These are phyloP conservation scores for Colletotrichum godetiae DNA, from an alignment of 2,329 filamentous ascomycete species.

Conservation along the genomic window DNA sequence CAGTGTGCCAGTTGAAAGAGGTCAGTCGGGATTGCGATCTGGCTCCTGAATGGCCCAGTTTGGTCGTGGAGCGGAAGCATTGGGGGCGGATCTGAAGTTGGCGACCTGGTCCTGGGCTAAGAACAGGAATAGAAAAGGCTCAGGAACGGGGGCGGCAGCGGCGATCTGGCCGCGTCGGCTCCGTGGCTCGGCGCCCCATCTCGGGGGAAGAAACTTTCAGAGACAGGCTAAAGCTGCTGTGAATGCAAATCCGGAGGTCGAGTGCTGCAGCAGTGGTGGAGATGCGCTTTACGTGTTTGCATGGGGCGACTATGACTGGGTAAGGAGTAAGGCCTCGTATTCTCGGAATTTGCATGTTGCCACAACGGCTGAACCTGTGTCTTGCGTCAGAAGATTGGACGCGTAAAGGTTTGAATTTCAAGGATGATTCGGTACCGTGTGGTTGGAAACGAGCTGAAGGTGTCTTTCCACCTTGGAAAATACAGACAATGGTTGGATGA, in stretches of 20 bases:
- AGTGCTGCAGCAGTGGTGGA: neutral
- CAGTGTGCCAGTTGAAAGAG: neutral
- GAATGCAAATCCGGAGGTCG: neutral
- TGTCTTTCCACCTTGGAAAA: neutral
- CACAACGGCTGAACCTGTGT: neutral
- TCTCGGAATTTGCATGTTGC: neutral
- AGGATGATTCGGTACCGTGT: constrained; percentile 48
- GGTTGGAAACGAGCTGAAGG: constrained; percentile 38
- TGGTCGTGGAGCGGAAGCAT: neutral
- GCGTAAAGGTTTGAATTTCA: neutral
- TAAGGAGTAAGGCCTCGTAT: no score
- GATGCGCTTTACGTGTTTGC: neutral
- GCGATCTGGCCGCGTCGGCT: constrained; percentile 27
- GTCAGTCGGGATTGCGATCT: neutral
- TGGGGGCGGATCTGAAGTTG: neutral
- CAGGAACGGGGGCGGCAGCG: neutral
- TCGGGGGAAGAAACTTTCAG: neutral
- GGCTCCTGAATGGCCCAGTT: neutral
- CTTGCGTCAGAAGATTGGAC: constrained; percentile 1
- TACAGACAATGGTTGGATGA: neutral
- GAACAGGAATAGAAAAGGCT: neutral
- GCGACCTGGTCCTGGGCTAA: neutral
- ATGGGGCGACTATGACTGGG: no score
- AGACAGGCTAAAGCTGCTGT: neutral
- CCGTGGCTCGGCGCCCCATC: constrained; percentile 19